phyloP scores from a whole-genome alignment of 176 grass and related monocot species.

The Avena insularis region DNA sequence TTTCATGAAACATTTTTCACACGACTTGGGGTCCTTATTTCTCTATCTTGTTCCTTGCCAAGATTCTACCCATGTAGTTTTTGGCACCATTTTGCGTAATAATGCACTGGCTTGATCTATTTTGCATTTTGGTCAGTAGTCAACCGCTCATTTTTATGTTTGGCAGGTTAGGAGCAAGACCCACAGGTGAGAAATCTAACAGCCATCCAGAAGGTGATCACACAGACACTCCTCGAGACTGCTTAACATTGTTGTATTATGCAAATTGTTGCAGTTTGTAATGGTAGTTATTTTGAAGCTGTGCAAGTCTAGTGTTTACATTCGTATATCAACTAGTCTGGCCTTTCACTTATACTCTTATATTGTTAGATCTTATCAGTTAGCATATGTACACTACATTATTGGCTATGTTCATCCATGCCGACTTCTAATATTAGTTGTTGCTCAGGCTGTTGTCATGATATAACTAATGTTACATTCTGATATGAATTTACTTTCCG shows the following conservation, averaged over 20 bases:
- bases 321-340: constrained; percentile 1
- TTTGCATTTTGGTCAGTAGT: too few species aligned
- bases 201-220: too few species aligned
- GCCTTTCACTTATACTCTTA: background rate
- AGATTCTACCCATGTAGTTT: too few species aligned
- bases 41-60: too few species aligned
- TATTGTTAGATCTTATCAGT: background rate
- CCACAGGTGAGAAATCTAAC: too few species aligned
- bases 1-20: background rate
- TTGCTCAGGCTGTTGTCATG: background rate
- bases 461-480: background rate
- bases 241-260: background rate
- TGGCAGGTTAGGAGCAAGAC: too few species aligned
- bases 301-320: background rate
- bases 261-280: background rate
- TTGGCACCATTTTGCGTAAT: too few species aligned
- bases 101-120: too few species aligned
- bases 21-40: background rate
- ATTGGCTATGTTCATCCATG: background rate
- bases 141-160: too few species aligned
- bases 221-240: background rate
- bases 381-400: background rate
- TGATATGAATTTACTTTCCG: background rate
- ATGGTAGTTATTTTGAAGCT: background rate
- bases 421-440: background rate